Evolutionary conservation across 345 rosid genomes (phyloP), one percentile per base, ranked within the genome.

Genomic region (Rhodamnia argentea): DNA sequence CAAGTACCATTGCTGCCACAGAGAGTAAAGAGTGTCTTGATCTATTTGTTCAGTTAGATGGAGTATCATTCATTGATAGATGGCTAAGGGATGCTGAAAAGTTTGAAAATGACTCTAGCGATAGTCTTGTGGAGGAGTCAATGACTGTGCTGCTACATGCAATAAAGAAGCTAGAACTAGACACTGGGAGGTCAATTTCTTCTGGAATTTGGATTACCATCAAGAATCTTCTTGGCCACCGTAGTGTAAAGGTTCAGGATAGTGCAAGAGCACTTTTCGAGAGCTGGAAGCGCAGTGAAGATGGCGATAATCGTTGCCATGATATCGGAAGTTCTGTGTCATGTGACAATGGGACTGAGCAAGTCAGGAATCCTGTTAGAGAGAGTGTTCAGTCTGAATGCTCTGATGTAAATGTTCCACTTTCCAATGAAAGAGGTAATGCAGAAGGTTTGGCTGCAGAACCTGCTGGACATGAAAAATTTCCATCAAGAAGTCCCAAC

Each of bases 1-100:
- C 98, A 32, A 93, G 94, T 90, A 89, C 96, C 27, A 92, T 97
- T 85, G 90, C 95, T 50, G 96, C 95, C 47, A 96, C 99, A 2
- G 98, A 95, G 87, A 94, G 91, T 88, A 93, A 90, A 92, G 99
- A 96, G 75, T 95, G 99, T 86, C 95, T 97, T 70, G 94, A 97
- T 92, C 96, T 92, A 89, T 97, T 97, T 89, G 90, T 94, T 86
- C 90, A 93, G 85, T 91, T 95, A 91, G 98, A 94, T 88, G 99
- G 99, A n/a, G 92, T 96, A 75, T 88, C 62, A 58, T 94, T 93
- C 91, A 86, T 97, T 16, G 90, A 91, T 91, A 92, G 90, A 87
- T 97, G 99, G 99, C 90, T 97, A 54, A 92, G 88, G 88, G 93
- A 92, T 89, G 98, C 94, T 58, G 94, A 91, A 84, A 84, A 86